Conservation (phyloP, 1,284 basidiomycete species). For the Ceratobasidium sp. region DNA sequence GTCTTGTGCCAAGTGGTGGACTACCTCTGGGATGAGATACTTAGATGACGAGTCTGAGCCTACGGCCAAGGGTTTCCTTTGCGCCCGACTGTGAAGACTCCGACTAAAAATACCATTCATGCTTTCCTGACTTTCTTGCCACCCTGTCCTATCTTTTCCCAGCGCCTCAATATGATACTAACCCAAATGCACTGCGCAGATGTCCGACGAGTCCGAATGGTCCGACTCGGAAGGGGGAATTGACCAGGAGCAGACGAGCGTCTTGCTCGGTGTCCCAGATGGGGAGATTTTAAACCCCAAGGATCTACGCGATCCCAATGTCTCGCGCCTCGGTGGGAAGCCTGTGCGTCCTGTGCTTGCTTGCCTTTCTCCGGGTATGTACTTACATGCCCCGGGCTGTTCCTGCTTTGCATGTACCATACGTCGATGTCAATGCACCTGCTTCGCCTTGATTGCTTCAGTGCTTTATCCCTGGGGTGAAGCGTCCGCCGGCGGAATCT, state of each 20-base stretch:
- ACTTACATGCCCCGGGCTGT: neutral
- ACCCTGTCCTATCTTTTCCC: constrained; percentile 47
- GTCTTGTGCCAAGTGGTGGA: neutral
- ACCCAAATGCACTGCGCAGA: constrained; percentile 48
- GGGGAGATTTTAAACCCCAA: constrained; percentile 65
- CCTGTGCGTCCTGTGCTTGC: constrained; percentile 70
- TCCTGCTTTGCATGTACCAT: constrained; percentile 10
- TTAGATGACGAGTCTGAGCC: constrained; percentile 90
- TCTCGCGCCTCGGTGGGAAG: constrained; percentile 85
- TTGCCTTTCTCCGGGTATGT: constrained; percentile 50
- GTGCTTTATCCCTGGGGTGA: constrained; percentile 40
- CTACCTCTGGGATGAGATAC: constrained; percentile 66
- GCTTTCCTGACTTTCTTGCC: constrained; percentile 74
- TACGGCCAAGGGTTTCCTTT: constrained; percentile 68
- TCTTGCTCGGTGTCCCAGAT: constrained; percentile 80
- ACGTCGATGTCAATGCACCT: neutral
- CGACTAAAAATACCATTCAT: constrained; percentile 81
- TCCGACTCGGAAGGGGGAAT: constrained; percentile 74
- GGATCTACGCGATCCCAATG: constrained; percentile 75
- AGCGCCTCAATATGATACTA: constrained; percentile 47
- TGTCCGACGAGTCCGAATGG: constrained; percentile 64
- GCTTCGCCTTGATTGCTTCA: neutral
- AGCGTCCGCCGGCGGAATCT: constrained; percentile 53
- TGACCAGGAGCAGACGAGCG: constrained; percentile 71
- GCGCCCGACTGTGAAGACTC: constrained; percentile 70